Base-by-base conservation (phyloP, 1,139 yeast genomes). In the Saccharomyces pastorianus region DNA sequence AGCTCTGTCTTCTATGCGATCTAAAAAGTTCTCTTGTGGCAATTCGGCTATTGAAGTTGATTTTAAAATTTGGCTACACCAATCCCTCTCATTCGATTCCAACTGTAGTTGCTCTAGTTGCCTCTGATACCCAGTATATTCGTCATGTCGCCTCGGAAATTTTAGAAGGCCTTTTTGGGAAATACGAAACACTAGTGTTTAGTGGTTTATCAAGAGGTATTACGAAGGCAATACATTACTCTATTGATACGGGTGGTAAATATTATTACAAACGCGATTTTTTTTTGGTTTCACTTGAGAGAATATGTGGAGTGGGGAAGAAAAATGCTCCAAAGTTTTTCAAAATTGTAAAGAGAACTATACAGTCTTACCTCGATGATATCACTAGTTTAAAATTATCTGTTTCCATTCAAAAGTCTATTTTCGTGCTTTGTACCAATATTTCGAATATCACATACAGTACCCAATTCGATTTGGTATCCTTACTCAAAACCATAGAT, bases 21-120 rank as follows among this genome's bases (percentile, higher is more conserved):
- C 74, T 76, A 0, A 72, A 71, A 3, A 70, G 71, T 47, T 78
- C 88, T 0, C 65, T 71, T 47, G 63, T 76, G 2, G 81, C 87
- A 1, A 76, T 84, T 6, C 73, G 76, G 42, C 80, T 84, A 59
- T 64, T 88, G 44, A 80, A 76, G 54, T 67, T 80, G 49, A 78
- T 85, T 27, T 76, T 85, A 3, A 75, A 75, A 32, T 74, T 81
- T 51, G 96, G 96, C 0, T 84, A 81, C 67, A 86, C 85, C 0
- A 88, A 85, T 63, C 96, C 96, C 1, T 80, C 85, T 54, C 63
- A 76, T 5, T 82, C 90, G 60, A 78, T 84, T 11, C 79, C 91
- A 0, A 83, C 89, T 0, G 74, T 87, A 1, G 77, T 88, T 54
- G 93, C 93, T 0, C 71, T 89, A 47, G 83, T 84, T 57, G 76